Percentiles rank a stretch among this genome's conserved stretches.
Conservation (phyloP, 805 yeast genomes). For the Starmerella gropengiesseri region DNA sequence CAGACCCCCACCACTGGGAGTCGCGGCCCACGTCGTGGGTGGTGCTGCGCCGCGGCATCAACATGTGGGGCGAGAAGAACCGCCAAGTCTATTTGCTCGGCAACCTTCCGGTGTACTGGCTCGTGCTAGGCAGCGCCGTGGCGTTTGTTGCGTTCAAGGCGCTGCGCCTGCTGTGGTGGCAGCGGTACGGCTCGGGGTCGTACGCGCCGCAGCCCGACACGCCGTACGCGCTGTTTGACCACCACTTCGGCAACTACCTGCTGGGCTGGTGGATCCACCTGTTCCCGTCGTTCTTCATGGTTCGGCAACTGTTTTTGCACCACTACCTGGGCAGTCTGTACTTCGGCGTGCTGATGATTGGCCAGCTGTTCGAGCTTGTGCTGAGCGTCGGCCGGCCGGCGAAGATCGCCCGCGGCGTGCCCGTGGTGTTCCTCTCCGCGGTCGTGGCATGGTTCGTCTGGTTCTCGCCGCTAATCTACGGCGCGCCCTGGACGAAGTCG, state of each 20-base stretch:
- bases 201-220: conserved; percentile 12
- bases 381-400: conserved; percentile 20
- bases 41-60: conserved; percentile 45
- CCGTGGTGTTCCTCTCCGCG: conserved; percentile 40
- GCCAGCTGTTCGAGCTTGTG: conserved; percentile 40
- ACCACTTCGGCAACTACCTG: conserved; percentile 35
- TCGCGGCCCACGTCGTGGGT: conserved; percentile 60
- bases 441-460: conserved; percentile 46
- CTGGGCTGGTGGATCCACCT: conserved; percentile 51
- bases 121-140: conserved; percentile 31
- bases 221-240: conserved; percentile 29
- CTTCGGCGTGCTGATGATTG: conserved; percentile 69
- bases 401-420: conserved; percentile 29
- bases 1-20: conserved; percentile 40
- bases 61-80: conserved; percentile 40
- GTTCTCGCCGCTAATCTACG: conserved; percentile 69
- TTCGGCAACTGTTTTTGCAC: conserved; percentile 83
- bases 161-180: conserved; percentile 31
- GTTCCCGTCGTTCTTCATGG: conserved; percentile 66
- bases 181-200: conserved; percentile 24
- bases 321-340: conserved; percentile 89
- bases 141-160: conserved; percentile 25
- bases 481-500: conserved; percentile 62
- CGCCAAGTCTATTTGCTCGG: conserved; percentile 50
- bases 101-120: conserved; percentile 48